Base-by-base conservation (phyloP, 257 asterid species). In the Pogostemon cablin region DNA sequence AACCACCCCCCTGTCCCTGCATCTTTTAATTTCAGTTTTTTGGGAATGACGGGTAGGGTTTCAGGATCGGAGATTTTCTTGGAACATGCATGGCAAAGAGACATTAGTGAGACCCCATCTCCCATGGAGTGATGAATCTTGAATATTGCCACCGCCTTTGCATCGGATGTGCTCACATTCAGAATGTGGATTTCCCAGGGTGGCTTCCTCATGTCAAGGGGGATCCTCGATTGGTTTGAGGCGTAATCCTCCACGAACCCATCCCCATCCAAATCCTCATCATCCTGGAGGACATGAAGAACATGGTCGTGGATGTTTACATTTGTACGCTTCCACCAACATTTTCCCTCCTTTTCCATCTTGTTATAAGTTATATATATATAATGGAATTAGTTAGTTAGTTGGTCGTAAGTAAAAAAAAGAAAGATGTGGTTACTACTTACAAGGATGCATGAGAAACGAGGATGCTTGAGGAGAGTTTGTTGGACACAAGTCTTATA, bases 101-200 rank as follows among this genome's bases (percentile, higher is more conserved):
- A 75, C 5, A 85, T 68, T 11, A 82, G 70, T 0, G 89, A 85
- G 1, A 82, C 71, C 0, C 89, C 89, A 35, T 82, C 87, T 1
- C 89, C 89, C 34, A 85, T 44, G 0, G 87, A 82, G 42, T 85
- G 89, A 38, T 82, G 84, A 20, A 78, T 42, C 67, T 71, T 76
- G 34, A 78, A 65, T 17, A 82, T 25, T 2, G 17, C 73, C 0
- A 62, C 47, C 1, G 85, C 63, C 4, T 73, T 54, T 11, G 90
- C 84, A 34, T 82, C 73, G 0, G 85, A 73, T 17, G 83, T 85
- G 68, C 60, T 68, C 39, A 82, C 38, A 47, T 85, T 85, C 0
- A 85, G 71, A 25, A 85, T 77, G 67, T 85, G 80, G 11, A 82
- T 6, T 42, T 85, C 87, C 89, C 89, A 85, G 2, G 78, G 4